A percentile compares a stretch with the other conserved stretches of the same genome.
Evolutionary conservation across 139 green algal genomes (phyloP).

Genomic region (Dunaliella primolecta): DNA sequence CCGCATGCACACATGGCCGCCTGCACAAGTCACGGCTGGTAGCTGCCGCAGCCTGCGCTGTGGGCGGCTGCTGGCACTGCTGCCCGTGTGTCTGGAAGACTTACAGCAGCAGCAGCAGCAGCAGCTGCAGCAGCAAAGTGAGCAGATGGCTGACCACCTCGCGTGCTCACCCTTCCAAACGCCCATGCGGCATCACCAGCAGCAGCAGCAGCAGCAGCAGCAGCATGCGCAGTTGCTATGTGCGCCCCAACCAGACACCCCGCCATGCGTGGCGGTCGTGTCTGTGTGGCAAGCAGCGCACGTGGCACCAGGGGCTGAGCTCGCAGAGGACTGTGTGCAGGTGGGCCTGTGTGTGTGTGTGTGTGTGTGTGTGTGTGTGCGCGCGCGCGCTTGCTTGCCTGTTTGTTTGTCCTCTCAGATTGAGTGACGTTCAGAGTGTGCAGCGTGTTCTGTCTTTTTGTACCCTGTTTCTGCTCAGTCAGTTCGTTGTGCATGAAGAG

Average conservation of each 20-base stretch:
- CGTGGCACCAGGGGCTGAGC: not conserved
- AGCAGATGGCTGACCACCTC: not conserved
- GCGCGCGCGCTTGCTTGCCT: too few species aligned
- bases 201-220: not conserved
- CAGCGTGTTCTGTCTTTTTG: too few species aligned
- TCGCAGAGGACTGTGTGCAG: not conserved
- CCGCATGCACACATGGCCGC: not conserved
- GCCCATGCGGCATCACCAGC: not conserved
- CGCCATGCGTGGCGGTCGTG: not conserved
- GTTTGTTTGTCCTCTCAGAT: too few species aligned
- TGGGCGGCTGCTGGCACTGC: not conserved
- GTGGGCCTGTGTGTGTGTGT: not conserved
- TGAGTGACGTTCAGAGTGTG: too few species aligned
- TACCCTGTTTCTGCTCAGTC: too few species aligned
- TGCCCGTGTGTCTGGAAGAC: not conserved
- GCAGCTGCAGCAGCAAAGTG: not conserved
- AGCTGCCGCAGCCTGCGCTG: not conserved
- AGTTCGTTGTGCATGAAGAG: too few species aligned
- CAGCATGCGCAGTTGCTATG: not conserved
- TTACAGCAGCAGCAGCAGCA: slow-evolving; percentile 7
- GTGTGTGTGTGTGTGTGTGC: not conserved
- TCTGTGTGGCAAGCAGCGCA: not conserved
- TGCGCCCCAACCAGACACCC: not conserved
- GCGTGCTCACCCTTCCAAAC: not conserved
- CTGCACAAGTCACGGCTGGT: not conserved